Base-by-base conservation (phyloP, 2,329 filamentous ascomycete genomes). In the Pseudogymnoascus sp. region DNA sequence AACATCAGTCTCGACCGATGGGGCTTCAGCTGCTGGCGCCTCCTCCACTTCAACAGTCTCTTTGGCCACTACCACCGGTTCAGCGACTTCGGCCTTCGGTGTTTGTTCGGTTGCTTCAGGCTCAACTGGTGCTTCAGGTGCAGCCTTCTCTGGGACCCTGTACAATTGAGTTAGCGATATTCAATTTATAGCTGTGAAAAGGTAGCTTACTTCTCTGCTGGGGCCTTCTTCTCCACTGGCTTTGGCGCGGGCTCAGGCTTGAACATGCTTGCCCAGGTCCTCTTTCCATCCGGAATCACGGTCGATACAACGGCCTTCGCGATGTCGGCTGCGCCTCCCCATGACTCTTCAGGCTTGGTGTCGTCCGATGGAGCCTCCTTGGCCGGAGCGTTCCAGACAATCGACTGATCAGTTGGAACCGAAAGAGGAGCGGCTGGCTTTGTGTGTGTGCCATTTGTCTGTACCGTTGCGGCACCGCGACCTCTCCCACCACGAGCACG, bases 191-290 rank as follows among this genome's bases (percentile, higher is more conserved):
- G 2, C 10, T 47, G 33, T 23, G 13, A n/a, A 35, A 35, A 42
- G 21, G 26, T 5, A 15, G 62, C 65, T 47, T 68, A 72, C 69
- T 70, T 72, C 64, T 73, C 72, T 50, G 66, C 65, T 44, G 76
- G 74, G 50, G 74, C 78, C 33, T 83, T 79, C 64, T 82, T 78
- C 69, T 81, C 79, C 74, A 81, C 81, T 66, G 79, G 76, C 60
- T 74, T 72, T 62, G 77, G 75, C 60, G 75, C 72, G 40, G 84
- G 81, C 38, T 82, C 79, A 36, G 86, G 79, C 73, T 84, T 79
- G 67, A 91, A 83, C 82, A 92, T 87, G 76, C 87, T 90, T 38
- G 89, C 89, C 89, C 89, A 92, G 26, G 85, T 87, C 78, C 86
- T 87, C 66, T 78, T 76, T 65, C 74, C 70, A 63, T 76, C 73